These are phyloP conservation scores for Trypanosoma conorhini DNA, from an alignment of 208 protist genomes.

Conservation along the genomic window DNA sequence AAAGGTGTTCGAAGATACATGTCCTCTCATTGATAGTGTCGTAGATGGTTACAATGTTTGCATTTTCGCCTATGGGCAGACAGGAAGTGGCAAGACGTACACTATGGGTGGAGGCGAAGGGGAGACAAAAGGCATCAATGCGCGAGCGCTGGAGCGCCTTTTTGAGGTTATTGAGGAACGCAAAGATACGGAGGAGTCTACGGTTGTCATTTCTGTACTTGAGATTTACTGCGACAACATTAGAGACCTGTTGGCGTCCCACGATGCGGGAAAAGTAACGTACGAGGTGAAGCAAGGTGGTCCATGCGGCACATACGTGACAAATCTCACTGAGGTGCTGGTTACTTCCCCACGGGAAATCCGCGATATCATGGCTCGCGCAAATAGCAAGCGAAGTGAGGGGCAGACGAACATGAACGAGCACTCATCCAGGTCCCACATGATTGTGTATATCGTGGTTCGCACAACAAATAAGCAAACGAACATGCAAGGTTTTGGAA, in stretches of 20 bases:
- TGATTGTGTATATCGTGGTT: constrained; percentile 92
- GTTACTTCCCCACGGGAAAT: constrained; percentile 79
- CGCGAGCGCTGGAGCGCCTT: constrained; percentile 82
- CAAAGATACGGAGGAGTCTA: constrained; percentile 82
- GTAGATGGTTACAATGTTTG: constrained; percentile 95
- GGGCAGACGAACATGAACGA: constrained; percentile 94
- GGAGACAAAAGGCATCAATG: constrained; percentile 88
- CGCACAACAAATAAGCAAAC: constrained; percentile 88
- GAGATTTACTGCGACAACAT: constrained; percentile 94
- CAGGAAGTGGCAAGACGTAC: constrained; percentile 91
- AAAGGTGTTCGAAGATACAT: constrained; percentile 92
- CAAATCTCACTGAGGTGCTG: constrained; percentile 79
- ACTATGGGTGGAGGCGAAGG: constrained; percentile 86
- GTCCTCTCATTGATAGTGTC: constrained; percentile 92
- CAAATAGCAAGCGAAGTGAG: constrained; percentile 71
- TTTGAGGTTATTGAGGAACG: constrained; percentile 90
- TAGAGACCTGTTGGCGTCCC: constrained; percentile 76
- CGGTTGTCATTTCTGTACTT: constrained; percentile 82
- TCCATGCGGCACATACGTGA: constrained; percentile 90
- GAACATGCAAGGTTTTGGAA: constrained; percentile 89
- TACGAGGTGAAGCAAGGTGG: constrained; percentile 93
- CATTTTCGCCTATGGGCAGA: constrained; percentile 95
- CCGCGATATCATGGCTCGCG: constrained; percentile 78
- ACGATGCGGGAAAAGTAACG: constrained; percentile 41
- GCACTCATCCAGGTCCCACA: constrained; percentile 94